Base-by-base conservation (phyloP, 768 basidiomycete species). In the Lentinula edodes region DNA sequence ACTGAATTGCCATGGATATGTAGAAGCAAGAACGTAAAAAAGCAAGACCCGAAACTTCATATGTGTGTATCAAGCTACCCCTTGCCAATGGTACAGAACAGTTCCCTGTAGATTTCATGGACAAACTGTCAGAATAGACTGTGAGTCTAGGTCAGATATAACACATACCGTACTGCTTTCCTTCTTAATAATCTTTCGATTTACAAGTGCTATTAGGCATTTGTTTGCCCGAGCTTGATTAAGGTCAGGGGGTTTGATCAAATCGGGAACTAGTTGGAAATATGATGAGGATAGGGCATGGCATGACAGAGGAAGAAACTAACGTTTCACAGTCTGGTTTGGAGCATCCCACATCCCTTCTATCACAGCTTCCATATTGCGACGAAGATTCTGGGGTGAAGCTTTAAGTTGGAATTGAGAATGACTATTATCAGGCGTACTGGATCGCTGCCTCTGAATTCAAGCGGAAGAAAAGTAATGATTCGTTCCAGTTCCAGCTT, bases 161-260 rank as follows among this genome's bases (percentile, higher is more conserved):
- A n/a, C 34, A 66, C 84, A 54, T 61, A 87, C 87, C 2, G 85
- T 82, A 53, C 75, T 76, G 53, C 79, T 90, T 46, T 90, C 86
- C 72, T 95, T 95, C 60, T 77, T 78, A 0, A 94, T 90, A 18
- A 91, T 81, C 69, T 95, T 96, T 53, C 91, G 82, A 69, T 89
- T 89, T 4, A 95, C 93, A 6, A 98, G 77, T 1, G 93, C 92
- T 57, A 98, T 93, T 41, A 98, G 79, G 66, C 93, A 96, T 71
- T 93, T 95, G 73, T 97, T 96, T 45, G 93, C 95, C 46, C 91
- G 82, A 7, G 93, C 90, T 76, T 96, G 94, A 57, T 88, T 91
- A 41, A 96, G 81, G 64, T 93, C 91, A 0, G 93, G 91, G 2
- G 86, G 86, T 45, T 79, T 80, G 66, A 95, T 82, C 59, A 95